Base-by-base conservation (phyloP, 495 filamentous ascomycete species). In the Patellaria atrata region DNA sequence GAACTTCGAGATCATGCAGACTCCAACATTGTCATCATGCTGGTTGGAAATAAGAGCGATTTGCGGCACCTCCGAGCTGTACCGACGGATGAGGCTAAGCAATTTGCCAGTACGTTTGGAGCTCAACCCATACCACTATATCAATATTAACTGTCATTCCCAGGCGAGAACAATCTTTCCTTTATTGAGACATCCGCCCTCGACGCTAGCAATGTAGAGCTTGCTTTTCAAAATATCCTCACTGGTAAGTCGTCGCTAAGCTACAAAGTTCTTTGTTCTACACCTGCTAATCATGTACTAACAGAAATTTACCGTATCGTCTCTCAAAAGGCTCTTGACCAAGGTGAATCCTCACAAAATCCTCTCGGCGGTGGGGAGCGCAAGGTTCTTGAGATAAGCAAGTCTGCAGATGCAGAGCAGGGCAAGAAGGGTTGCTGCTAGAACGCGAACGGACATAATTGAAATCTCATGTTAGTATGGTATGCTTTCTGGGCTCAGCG, bases 11-110 rank as follows among this genome's bases (percentile, higher is more conserved):
- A 93, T 53, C 87, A 99, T 61, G 91, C 91, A 46, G 91, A 99
- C 55, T 82, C 82, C 44, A 99, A 99, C 65, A 99, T 99, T 43
- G 91, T 99, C 40, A 99, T 99, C 59, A 96, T 99, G 89, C 65
- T 99, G 50, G 91, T 96, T 33, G 91, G 91, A 47, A 99, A 99
- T 71, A 99, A 99, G 79, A 96, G 87, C 56, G 91, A 99, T 93
- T 77, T 94, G 72, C 77, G 85, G 62, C 91, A 99, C 64, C 67
- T 99, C 57, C 72, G 91, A 55, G 91, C 91, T 38, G 91, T 99
- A 35, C 85, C 91, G 36, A 99, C 91, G 37, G 91, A 99, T 52
- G 91, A 96, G 59, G 89, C 87, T 45, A 99, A 96, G 67, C 67
- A 79, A 46, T 96, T 99, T 75, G 89, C 91, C 28, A 93, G 91